These are phyloP conservation scores for Ceratobasidium sp. DNA, from an alignment of 1,284 basidiomycete genomes.

Conservation along the genomic window DNA sequence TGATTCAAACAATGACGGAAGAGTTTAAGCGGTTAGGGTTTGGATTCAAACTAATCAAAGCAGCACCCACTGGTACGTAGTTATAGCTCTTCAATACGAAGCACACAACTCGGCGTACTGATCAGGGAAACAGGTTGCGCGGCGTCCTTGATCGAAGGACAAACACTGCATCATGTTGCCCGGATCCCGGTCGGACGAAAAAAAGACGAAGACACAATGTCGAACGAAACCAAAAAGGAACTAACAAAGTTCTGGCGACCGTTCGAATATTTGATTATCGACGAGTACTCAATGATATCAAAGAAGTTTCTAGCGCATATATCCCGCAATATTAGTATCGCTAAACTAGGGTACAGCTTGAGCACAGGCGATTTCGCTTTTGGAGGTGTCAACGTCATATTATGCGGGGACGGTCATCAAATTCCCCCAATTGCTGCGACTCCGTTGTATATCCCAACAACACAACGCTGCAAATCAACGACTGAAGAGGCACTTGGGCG, in stretches of 20 bases:
- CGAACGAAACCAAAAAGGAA: background rate
- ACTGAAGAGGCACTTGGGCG: slow-evolving; percentile 51
- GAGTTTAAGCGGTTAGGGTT: slow-evolving; percentile 3
- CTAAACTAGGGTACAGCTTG: slow-evolving; percentile 41
- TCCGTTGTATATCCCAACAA: slow-evolving; percentile 42
- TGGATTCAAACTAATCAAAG: slow-evolving; percentile 52
- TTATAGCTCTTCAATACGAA: no score
- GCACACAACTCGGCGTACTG: no score
- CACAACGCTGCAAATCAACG: slow-evolving; percentile 53
- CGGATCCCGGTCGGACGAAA: background rate
- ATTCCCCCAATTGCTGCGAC: slow-evolving; percentile 64
- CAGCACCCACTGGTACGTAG: slow-evolving; percentile 58
- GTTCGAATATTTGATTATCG: slow-evolving; percentile 56
- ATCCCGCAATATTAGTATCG: slow-evolving; percentile 52
- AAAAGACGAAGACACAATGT: background rate
- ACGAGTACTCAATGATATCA: slow-evolving; percentile 59
- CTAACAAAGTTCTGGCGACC: slow-evolving; percentile 11
- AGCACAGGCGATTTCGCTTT: slow-evolving; percentile 52
- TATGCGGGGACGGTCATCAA: slow-evolving; percentile 62
- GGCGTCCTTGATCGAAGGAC: no score
- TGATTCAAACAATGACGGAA: slow-evolving; percentile 58
- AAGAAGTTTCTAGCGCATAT: slow-evolving; percentile 55
- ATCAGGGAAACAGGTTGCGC: no score
- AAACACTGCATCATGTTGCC: no score
- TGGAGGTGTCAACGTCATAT: slow-evolving; percentile 60